Evolutionary conservation across 345 rosid genomes (phyloP), one percentile per base, ranked within the genome.

Genomic region (Euphorbia lathyris): DNA sequence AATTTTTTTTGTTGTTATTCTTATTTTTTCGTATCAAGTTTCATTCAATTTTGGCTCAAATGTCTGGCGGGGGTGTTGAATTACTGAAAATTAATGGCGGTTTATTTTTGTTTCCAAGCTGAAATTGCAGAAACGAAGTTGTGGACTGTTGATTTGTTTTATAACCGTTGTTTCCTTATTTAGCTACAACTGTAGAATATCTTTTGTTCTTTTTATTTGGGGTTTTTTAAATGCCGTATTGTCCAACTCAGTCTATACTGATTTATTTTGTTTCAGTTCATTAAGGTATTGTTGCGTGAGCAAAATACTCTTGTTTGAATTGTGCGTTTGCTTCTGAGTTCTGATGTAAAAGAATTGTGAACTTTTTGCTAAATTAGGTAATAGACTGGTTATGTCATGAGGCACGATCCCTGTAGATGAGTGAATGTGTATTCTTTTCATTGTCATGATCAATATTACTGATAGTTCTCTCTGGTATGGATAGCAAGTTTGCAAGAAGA

Each of bases 1-100:
- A 90, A 48, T 74, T 68, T 34, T 72, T 14, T 52, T 29, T 69
- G 52, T 19, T 16, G 53, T n/a, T 16, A 30, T 55, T 22, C 58
- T 52, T 29, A 0, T 53, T 20, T 50, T 50, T 50, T 8, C 27
- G 63, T 66, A 63, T 55, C 27, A 9, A 2, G 36, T 2, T 30
- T 14, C 13, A 26, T 12, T 66, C 9, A 61, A 51, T 36, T 68
- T 74, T 66, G 47, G 63, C 43, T 74, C 38, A 23, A 68, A 71
- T 58, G 5, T 75, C 27, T 38, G 47, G 3, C 58, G 75, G 69
- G 73, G 79, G 76, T 67, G 40, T 51, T 38, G 53, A 43, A 38
- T 74, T 74, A 9, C 16, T 7, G 63, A 30, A 19, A 16, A 29
- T 29, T 58, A 26, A 7, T 58, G 61, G 25, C 62, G 29, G 43